These are phyloP conservation scores for Blastobotrys capitulatus DNA, from an alignment of 1,139 yeast species.

Conservation along the genomic window DNA sequence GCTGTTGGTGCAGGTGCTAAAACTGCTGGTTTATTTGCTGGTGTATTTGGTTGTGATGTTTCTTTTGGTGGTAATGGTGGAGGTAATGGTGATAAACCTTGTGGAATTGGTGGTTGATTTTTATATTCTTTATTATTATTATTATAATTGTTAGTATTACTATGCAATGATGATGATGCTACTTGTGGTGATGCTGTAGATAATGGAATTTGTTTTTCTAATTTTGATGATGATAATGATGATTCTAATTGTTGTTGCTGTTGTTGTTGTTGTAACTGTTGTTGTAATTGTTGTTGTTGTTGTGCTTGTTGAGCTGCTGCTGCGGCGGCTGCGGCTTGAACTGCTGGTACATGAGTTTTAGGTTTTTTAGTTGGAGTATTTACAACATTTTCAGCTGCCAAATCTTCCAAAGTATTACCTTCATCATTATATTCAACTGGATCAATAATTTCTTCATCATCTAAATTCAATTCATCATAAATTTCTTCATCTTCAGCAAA, in stretches of 20 bases:
- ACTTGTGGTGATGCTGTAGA: background rate
- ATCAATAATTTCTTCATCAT: conserved; percentile 51
- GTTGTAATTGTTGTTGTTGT: background rate
- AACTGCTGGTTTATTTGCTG: conserved; percentile 3
- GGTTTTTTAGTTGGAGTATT: conserved; percentile 5
- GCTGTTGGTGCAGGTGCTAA: conserved; percentile 14
- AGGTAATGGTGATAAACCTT: conserved; percentile 21
- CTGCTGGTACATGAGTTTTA: conserved; percentile 7
- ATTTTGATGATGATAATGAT: background rate
- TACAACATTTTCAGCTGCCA: conserved; percentile 30
- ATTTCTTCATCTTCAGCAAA: conserved; percentile 93
- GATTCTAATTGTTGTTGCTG: background rate
- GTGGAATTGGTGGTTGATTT: conserved; percentile 38
- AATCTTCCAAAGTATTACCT: conserved; percentile 34
- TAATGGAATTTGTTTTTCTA: no score
- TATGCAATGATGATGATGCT: conserved; percentile 3
- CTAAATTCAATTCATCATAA: conserved; percentile 80
- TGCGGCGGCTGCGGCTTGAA: background rate
- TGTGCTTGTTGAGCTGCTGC: background rate
- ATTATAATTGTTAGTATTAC: no score
- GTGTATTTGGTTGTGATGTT: conserved; percentile 3
- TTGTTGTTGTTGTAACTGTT: background rate
- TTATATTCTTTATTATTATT: background rate
- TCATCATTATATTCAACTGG: conserved; percentile 42
- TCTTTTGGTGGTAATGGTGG: conserved; percentile 11